Evolutionary conservation across 371 early-diverging fungal species (phyloP).

Genomic region (Nematocida displodere): DNA sequence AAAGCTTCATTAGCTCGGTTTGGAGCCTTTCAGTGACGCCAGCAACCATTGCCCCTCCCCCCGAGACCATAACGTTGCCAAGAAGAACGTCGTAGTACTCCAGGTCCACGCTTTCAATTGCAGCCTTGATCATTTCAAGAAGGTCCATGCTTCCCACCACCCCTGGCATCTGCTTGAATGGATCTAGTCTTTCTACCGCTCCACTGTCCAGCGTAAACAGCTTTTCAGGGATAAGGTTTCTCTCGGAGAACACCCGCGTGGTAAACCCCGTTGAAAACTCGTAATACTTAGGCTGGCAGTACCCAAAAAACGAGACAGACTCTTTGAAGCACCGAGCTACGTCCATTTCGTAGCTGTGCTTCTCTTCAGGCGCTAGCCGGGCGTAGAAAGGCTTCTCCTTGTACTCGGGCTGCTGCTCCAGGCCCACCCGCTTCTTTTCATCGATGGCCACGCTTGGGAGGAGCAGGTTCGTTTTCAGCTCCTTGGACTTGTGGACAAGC

Average conservation of each 20-base stretch:
- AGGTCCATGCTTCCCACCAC: slow-evolving; percentile 6
- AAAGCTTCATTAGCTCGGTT: slow-evolving; percentile 19
- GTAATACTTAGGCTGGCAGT: slow-evolving; percentile 37
- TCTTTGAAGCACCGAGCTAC: slow-evolving; percentile 41
- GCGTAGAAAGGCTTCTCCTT: slow-evolving; percentile 7
- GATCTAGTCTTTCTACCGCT: slow-evolving; percentile 17
- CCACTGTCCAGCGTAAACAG: not conserved
- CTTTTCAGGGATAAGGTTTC: slow-evolving; percentile 26
- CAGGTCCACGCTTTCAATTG: not conserved
- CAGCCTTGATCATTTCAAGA: slow-evolving; percentile 24
- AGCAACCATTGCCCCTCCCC: slow-evolving; percentile 44
- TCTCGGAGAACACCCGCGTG: slow-evolving; percentile 38
- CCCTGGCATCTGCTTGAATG: slow-evolving; percentile 7
- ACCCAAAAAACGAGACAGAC: slow-evolving; percentile 24
- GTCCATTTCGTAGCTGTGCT: not conserved
- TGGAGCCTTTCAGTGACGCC: slow-evolving; percentile 21
- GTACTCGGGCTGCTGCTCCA: slow-evolving; percentile 43
- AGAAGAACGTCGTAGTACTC: slow-evolving; percentile 38
- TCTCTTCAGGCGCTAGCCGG: not conserved
- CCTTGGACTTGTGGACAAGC: not conserved
- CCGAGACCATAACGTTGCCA: slow-evolving; percentile 42
- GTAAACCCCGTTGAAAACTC: slow-evolving; percentile 37
- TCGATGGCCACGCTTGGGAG: slow-evolving; percentile 25
- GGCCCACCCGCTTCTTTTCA: slow-evolving; percentile 9
- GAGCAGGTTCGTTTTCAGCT: slow-evolving; percentile 21